Conservation (phyloP, 1,284 basidiomycete species). For the Salmacisia buchloeana region DNA sequence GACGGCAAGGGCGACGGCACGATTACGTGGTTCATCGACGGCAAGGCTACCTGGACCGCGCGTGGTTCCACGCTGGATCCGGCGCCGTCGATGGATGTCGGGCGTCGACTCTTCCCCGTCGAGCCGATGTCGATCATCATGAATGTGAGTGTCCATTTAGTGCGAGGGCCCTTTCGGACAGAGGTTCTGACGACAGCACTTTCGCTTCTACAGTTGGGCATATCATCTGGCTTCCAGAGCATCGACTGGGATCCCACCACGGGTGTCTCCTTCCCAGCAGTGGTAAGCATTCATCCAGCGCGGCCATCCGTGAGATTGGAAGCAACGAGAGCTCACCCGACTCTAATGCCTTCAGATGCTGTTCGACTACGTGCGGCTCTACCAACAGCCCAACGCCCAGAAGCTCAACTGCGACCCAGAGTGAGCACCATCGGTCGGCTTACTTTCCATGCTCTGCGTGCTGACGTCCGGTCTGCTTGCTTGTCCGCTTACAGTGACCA, state of each 20-base stretch:
- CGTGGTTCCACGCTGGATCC: constrained; percentile 25
- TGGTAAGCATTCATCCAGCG: not conserved
- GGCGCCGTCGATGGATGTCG: constrained; percentile 25
- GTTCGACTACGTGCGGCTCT: constrained; percentile 42
- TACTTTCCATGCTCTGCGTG: too few species aligned
- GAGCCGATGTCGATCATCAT: constrained; percentile 48
- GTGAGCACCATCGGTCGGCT: not conserved
- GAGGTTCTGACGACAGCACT: not conserved
- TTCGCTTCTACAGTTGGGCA: constrained; percentile 21
- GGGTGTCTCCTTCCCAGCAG: constrained; percentile 3
- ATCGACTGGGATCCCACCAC: constrained; percentile 26
- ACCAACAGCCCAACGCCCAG: constrained; percentile 29
- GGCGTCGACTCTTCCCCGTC: constrained; percentile 34
- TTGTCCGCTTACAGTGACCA: constrained; percentile 21
- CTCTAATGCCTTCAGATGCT: not conserved
- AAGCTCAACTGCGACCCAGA: constrained; percentile 36
- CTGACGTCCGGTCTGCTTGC: not conserved
- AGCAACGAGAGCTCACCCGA: not conserved
- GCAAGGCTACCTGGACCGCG: constrained; percentile 43
- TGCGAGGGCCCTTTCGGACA: not conserved
- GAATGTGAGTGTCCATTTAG: constrained; percentile 20
- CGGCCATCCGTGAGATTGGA: not conserved
- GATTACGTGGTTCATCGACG: constrained; percentile 46
- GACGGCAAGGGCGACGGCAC: constrained; percentile 34
- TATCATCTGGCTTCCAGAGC: constrained; percentile 41